Conservation (phyloP, 805 yeast genomes). For the Lachancea kluyveri region DNA sequence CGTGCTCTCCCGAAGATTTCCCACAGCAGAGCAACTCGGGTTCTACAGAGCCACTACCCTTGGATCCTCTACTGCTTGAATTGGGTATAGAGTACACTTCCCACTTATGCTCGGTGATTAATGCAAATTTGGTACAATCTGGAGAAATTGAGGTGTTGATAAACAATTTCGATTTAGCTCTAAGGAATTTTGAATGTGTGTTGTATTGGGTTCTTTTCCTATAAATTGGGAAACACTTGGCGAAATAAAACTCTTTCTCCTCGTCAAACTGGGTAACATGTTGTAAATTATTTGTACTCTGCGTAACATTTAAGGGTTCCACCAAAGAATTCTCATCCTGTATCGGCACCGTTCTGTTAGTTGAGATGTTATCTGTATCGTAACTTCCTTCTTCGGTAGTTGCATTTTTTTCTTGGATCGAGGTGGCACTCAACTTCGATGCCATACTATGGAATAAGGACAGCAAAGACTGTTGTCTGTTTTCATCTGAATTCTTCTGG, state of each 20-base stretch:
- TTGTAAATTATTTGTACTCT: slow-evolving; percentile 3
- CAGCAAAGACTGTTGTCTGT: slow-evolving; percentile 25
- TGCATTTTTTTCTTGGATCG: slow-evolving; percentile 4
- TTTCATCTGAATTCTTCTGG: too few relatives aligned
- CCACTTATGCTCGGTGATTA: slow-evolving; percentile 66
- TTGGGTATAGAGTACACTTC: slow-evolving; percentile 58
- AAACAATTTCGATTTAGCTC: slow-evolving; percentile 42
- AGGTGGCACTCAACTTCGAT: slow-evolving; percentile 9
- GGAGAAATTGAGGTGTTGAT: slow-evolving; percentile 58
- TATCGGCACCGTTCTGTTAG: slow-evolving; percentile 21
- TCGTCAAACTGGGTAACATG: slow-evolving; percentile 21
- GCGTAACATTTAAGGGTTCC: slow-evolving; percentile 1
- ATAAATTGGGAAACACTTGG: slow-evolving; percentile 78
- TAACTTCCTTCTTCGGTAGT: slow-evolving; percentile 2
- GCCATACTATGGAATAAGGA: slow-evolving; percentile 32
- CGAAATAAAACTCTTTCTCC: slow-evolving; percentile 58
- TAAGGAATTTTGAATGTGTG: slow-evolving; percentile 46
- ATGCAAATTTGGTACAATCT: slow-evolving; percentile 56
- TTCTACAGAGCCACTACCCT: too few relatives aligned
- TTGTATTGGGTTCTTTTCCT: slow-evolving; percentile 52
- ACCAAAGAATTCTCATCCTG: slow-evolving; percentile 9
- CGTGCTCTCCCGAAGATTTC: slow-evolving; percentile 61
- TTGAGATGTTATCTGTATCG: slow-evolving; percentile 17
- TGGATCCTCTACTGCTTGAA: too few relatives aligned
- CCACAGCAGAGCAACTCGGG: slow-evolving; percentile 68